Base-by-base conservation (phyloP, 768 basidiomycete genomes). In the Amyloporia xantha region DNA sequence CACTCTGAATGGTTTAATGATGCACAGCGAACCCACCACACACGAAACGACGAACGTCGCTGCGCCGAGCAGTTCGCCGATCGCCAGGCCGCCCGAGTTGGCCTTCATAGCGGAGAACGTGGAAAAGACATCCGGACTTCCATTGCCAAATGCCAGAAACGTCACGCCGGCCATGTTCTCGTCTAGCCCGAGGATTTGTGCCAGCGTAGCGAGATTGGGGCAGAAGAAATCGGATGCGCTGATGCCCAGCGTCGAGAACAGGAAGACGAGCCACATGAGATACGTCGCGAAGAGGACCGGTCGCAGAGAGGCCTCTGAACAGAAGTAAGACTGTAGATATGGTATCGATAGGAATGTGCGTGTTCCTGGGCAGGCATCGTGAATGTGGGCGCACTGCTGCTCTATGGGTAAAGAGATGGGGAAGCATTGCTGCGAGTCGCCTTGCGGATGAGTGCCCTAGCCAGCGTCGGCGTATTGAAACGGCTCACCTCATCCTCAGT, bases 181-280 rank as follows among this genome's bases (percentile, higher is more conserved):
- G 58, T 89, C 88, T 35, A 99, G 68, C 0, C 92, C 88, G 3
- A 99, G 78, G 3, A 89, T 69, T 43, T 84, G 78, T 0, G 95
- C 82, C 26, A 97, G 86, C 1, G 94, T 91, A 0, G 88, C 86
- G 15, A 99, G 77, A 65, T 99, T 98, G 1, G 94, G 94, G 44
- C 89, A 93, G 75, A 98, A 98, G 70, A 97, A 97, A 67, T 98
- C 95, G 15, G 92, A 88, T 4, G 94, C 93, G 54, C 84, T 85
- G 63, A 96, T 96, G 3, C 93, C 93, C 28, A 97, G 84, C 28
- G 89, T 94, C 19, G 92, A 92, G 71, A 99, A 98, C 47, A 99
- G 82, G 72, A 97, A 96, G 23, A 82, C 56, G 15, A 92, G 77
- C 91, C 91, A 95, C 19, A 86, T 37, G 9, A 89, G 53, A 53